Conservation (phyloP, 2,329 filamentous ascomycete species). For the Dactylellina drechsleri region DNA sequence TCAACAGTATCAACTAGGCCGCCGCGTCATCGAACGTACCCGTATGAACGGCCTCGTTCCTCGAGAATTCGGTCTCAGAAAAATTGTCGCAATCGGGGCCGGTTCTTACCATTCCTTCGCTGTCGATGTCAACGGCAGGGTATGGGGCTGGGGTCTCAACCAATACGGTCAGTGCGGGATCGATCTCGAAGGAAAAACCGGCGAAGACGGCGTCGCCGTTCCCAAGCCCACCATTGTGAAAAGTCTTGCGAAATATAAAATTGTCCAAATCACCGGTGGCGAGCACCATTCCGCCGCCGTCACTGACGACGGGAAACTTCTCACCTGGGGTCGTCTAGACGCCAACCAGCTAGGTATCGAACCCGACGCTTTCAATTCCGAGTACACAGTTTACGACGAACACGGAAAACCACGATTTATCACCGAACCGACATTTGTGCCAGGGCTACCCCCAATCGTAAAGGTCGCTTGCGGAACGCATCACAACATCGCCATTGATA, state of each 20-base stretch:
- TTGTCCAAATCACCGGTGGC: conserved; percentile 76
- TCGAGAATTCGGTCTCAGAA: conserved; percentile 69
- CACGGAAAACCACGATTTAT: conserved; percentile 76
- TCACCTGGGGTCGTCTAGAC: conserved; percentile 71
- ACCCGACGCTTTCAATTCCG: conserved; percentile 67
- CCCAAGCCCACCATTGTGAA: conserved; percentile 76
- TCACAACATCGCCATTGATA: conserved; percentile 74
- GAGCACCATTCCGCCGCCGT: conserved; percentile 78
- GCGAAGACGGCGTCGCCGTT: conserved; percentile 76
- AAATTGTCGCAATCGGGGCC: conserved; percentile 71
- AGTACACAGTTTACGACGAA: conserved; percentile 73
- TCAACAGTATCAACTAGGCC: conserved; percentile 76
- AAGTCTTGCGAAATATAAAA: conserved; percentile 71
- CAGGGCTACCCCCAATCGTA: conserved; percentile 68
- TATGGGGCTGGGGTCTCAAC: conserved; percentile 87
- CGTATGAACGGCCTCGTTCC: conserved; percentile 68
- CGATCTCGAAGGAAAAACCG: conserved; percentile 67
- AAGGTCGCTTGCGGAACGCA: conserved; percentile 74
- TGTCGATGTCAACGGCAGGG: conserved; percentile 73
- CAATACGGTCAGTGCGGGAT: conserved; percentile 84
- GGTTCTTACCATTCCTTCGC: conserved; percentile 86
- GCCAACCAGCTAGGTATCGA: conserved; percentile 70
- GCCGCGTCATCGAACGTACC: conserved; percentile 70
- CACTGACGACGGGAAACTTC: conserved; percentile 68
- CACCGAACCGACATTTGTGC: conserved; percentile 71